Conservation (phyloP, 2,329 filamentous ascomycete genomes). For the Fusarium humuli region DNA sequence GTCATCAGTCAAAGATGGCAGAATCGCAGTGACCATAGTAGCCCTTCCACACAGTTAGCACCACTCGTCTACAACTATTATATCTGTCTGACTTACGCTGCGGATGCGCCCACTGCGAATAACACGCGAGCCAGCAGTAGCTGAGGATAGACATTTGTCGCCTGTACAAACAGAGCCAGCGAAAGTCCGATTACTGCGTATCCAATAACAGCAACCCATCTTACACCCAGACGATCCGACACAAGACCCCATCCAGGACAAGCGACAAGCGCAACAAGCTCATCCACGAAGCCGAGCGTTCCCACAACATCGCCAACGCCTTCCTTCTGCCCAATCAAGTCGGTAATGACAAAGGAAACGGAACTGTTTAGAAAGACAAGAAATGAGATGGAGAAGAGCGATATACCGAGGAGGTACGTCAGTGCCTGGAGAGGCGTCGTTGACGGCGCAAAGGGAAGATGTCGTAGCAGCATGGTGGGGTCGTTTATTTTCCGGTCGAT, state of each 20-base stretch:
- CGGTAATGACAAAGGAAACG: conserved; percentile 86
- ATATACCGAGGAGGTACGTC: conserved; percentile 84
- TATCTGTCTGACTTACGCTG: conserved; percentile 66
- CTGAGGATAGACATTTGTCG: conserved; percentile 87
- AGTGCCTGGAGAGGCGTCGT: conserved; percentile 72
- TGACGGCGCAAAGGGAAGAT: conserved; percentile 68
- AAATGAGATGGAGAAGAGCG: conserved; percentile 88
- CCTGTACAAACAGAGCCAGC: conserved; percentile 85
- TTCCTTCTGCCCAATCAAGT: conserved; percentile 79
- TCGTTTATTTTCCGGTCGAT: background rate
- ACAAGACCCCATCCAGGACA: conserved; percentile 84
- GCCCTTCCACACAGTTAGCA: conserved; percentile 58
- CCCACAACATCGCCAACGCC: conserved; percentile 84
- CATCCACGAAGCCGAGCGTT: conserved; percentile 86
- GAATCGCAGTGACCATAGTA: conserved; percentile 96
- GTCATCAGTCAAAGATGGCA: conserved; percentile 77
- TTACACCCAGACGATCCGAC: conserved; percentile 81
- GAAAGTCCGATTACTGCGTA: conserved; percentile 84
- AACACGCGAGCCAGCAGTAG: conserved; percentile 84
- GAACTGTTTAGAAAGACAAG: conserved; percentile 90
- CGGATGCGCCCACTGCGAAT: conserved; percentile 93
- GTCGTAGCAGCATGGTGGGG: conserved; percentile 53
- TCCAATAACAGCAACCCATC: conserved; percentile 78
- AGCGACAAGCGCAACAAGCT: conserved; percentile 82
- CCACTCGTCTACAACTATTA: background rate